These are phyloP conservation scores for Myriosclerotinia scirpicola DNA, from an alignment of 2,329 filamentous ascomycete species.

Conservation along the genomic window DNA sequence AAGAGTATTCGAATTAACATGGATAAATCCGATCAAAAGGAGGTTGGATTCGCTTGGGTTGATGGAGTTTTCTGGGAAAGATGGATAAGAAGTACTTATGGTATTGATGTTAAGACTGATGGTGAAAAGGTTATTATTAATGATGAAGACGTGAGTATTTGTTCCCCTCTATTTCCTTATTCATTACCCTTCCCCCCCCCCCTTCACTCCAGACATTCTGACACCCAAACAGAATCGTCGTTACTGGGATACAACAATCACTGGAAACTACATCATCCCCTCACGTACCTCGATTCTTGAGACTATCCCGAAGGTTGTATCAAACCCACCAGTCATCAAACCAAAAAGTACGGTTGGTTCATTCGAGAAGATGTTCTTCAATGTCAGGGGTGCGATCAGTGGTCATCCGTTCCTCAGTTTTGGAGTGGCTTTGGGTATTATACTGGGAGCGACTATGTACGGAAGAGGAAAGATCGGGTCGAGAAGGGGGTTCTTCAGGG, in stretches of 20 bases:
- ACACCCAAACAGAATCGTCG: conserved; percentile 68
- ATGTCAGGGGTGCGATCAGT: conserved; percentile 57
- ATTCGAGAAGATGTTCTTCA: conserved; percentile 70
- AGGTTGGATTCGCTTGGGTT: conserved; percentile 95
- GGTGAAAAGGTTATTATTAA: conserved; percentile 95
- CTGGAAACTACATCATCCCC: conserved; percentile 84
- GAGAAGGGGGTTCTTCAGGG: conserved; percentile 58
- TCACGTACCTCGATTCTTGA: conserved; percentile 56
- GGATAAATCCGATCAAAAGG: conserved; percentile 80
- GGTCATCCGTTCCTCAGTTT: conserved; percentile 61
- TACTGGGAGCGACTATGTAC: conserved; percentile 54
- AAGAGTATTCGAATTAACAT: conserved; percentile 93
- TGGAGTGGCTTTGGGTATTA: conserved; percentile 57
- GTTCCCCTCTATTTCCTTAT: background rate
- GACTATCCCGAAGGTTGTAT: conserved; percentile 50
- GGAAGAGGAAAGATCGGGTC: conserved; percentile 54
- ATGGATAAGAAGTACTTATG: conserved; percentile 94
- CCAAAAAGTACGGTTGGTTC: conserved; percentile 75
- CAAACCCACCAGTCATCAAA: conserved; percentile 61
- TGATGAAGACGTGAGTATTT: conserved; percentile 81
- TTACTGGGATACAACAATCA: conserved; percentile 92
- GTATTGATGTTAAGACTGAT: conserved; percentile 76
- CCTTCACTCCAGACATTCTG: conserved; percentile 8
- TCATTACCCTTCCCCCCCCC: background rate
- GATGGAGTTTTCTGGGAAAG: conserved; percentile 97